Conservation (phyloP, 345 rosid species). For the Dovyalis caffra region DNA sequence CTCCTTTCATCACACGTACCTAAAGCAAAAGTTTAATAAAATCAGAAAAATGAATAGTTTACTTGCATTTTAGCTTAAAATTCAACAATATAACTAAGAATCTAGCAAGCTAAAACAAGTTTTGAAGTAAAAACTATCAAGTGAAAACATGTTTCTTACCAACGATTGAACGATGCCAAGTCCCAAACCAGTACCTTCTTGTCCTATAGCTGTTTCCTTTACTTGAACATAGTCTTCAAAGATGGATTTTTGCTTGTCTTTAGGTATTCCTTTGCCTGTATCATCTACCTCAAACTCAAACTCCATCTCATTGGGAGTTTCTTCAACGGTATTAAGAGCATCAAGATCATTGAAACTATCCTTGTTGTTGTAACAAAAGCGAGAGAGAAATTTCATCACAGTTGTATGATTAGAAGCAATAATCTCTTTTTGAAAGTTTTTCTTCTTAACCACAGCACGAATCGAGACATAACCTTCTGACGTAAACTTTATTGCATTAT, state of each 20-base stretch:
- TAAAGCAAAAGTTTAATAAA: not conserved
- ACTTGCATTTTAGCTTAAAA: too few species aligned
- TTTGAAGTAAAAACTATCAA: too few species aligned
- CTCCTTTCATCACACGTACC: slow-evolving; percentile 40
- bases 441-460: slow-evolving; percentile 24
- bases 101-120: too few species aligned
- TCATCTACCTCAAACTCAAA: slow-evolving; percentile 43
- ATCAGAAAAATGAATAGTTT: not conserved
- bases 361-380: slow-evolving; percentile 13
- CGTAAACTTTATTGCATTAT: slow-evolving; percentile 38
- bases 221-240: slow-evolving; percentile 45
- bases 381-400: slow-evolving; percentile 20
- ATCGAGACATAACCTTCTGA: slow-evolving; percentile 34
- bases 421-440: slow-evolving; percentile 25
- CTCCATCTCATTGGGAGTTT: slow-evolving; percentile 23
- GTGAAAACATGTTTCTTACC: slow-evolving; percentile 26
- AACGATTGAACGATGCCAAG: slow-evolving; percentile 43
- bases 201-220: slow-evolving; percentile 33
- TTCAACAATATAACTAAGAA: too few species aligned
- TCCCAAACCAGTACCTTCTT: slow-evolving; percentile 38
- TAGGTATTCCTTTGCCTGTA: slow-evolving; percentile 38
- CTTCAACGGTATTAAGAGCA: slow-evolving; percentile 23
- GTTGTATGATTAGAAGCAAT: slow-evolving; percentile 26
- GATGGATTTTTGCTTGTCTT: slow-evolving; percentile 33
- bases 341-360: slow-evolving; percentile 22